Evolutionary conservation across 176 grass and related monocot species (phyloP).

Genomic region (Phoenix roebelenii): DNA sequence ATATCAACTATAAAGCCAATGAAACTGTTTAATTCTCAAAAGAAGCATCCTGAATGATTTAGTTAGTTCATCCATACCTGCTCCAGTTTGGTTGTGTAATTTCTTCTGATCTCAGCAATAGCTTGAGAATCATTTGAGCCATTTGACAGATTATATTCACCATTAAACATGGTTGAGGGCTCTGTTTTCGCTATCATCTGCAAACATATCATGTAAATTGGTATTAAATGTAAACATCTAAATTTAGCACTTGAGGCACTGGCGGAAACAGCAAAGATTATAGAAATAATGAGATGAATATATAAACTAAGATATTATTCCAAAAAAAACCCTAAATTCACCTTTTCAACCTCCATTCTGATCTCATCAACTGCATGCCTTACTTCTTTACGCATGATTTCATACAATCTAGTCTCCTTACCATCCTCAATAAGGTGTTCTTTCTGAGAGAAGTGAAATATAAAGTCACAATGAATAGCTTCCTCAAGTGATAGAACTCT

Average conservation of each 20-base stretch:
- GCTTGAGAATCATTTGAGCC: slow-evolving; percentile 26
- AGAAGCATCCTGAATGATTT: too few relatives aligned
- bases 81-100: slow-evolving; percentile 76
- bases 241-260: too few relatives aligned
- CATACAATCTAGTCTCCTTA: slow-evolving; percentile 43
- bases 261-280: too few relatives aligned
- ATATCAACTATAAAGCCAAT: too few relatives aligned
- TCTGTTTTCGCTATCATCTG: slow-evolving; percentile 57
- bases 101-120: slow-evolving; percentile 73
- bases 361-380: slow-evolving; percentile 83
- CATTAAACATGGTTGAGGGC: slow-evolving; percentile 27
- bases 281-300: neutral
- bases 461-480: neutral
- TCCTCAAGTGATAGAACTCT: too few relatives aligned
- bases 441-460: slow-evolving; percentile 19
- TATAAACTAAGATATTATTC: neutral
- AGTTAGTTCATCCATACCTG: slow-evolving; percentile 34
- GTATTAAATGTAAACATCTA: too few relatives aligned
- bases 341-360: slow-evolving; percentile 69
- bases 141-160: slow-evolving; percentile 35
- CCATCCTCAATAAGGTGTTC: slow-evolving; percentile 19
- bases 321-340: neutral
- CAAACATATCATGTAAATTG: slow-evolving; percentile 5
- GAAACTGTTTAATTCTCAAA: too few relatives aligned
- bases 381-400: slow-evolving; percentile 76